Evolutionary conservation across 305 asterid genomes (phyloP).

Genomic region (Withania somnifera): DNA sequence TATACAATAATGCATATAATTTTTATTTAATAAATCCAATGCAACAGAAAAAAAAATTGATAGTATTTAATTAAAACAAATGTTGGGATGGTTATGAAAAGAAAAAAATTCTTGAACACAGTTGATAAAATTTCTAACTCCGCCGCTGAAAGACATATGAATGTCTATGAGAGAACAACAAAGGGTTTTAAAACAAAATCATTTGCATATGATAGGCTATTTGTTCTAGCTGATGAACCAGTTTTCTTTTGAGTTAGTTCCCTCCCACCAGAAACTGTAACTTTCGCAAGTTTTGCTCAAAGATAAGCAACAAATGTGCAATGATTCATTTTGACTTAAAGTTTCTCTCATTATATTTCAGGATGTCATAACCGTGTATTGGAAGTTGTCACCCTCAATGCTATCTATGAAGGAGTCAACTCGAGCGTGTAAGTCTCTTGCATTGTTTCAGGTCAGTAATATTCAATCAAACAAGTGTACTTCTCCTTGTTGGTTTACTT

Average conservation of each 20-base stretch:
- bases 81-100: too few species aligned
- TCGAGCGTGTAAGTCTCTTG: constrained; percentile 5
- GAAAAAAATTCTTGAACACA: too few species aligned
- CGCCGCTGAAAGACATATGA: not conserved
- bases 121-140: too few species aligned
- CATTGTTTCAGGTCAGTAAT: constrained; percentile 13
- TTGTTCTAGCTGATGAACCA: not conserved
- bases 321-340: not conserved
- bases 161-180: not conserved
- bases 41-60: too few species aligned
- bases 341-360: not conserved
- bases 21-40: too few species aligned
- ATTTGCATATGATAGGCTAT: too few species aligned
- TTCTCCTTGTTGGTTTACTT: not conserved
- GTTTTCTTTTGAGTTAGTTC: not conserved
- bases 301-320: not conserved
- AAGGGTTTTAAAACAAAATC: not conserved
- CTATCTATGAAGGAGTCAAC: not conserved
- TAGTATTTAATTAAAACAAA: too few species aligned
- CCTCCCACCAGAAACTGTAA: not conserved
- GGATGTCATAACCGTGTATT: constrained; percentile 4
- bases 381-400: not conserved
- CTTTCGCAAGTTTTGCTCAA: not conserved
- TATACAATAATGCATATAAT: too few species aligned
- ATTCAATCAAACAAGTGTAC: not conserved